Evolutionary conservation across 768 basidiomycete genomes (phyloP), one percentile per base, ranked within the genome.

Genomic region (Auricularia cornea): DNA sequence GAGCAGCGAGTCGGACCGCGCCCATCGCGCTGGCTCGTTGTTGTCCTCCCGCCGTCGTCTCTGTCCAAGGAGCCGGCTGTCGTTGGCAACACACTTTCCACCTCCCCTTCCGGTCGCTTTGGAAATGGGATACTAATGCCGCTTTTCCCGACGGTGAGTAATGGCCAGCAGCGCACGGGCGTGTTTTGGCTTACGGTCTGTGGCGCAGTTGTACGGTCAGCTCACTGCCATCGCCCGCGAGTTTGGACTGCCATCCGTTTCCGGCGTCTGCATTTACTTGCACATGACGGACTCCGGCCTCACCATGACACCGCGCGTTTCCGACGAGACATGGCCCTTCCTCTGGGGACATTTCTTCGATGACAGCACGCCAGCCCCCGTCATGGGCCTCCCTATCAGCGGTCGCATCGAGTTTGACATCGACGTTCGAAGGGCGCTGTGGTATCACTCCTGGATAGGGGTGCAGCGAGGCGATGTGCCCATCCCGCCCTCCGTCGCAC

Each of bases 341-440:
- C 77, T 93, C 2, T 93, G 89, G 87, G 76, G 75, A 41, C 83
- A 86, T 70, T 75, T 66, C 54, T 84, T 64, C 79, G 78, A 41
- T 72, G 76, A 28, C 64, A 73, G 26, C 68, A 18, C 61, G 73
- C 23, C 62, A 72, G 3, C 66, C 76, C 64, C 67, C 70, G 29
- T 71, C 72, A 28, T 62, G 28, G 78, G 77, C 60, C 70, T 82
- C 23, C 86, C 90, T 0, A 86, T 95, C 63, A 80, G 83, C 52
- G 94, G 90, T 3, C 85, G 82, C 31, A 81, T 96, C 31, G 92
- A 95, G 74, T 94, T 95, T 71, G 93, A 95, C 73, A 82, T 95
- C 56, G 93, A 95, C 75, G 64, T 83, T 56, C 77, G 79, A 38
- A 82, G 84, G 65, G 93, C 93, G 20, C 81, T 84, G 31, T 95